These are phyloP conservation scores for Arachnopeziza araneosa DNA, from an alignment of 2,329 filamentous ascomycete species.

Conservation along the genomic window DNA sequence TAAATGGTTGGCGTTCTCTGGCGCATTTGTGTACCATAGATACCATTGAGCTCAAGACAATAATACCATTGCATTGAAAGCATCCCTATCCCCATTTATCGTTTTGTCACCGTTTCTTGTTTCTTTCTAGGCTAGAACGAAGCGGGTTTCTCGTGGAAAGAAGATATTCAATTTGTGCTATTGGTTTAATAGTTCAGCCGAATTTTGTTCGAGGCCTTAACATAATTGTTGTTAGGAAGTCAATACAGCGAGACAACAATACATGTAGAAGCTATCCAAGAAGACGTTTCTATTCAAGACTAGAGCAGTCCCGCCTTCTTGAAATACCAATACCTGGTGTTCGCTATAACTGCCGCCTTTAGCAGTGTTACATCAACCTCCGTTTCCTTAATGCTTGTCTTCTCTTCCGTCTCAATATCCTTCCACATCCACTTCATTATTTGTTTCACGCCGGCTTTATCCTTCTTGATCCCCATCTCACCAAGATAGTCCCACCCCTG, in stretches of 20 bases:
- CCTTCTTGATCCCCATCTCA: slow-evolving; percentile 12
- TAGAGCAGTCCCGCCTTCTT: slow-evolving; percentile 1
- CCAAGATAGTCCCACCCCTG: slow-evolving; percentile 17
- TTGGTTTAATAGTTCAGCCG: too few relatives aligned
- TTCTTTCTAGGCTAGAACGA: too few relatives aligned
- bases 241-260: too few relatives aligned
- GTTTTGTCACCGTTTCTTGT: too few relatives aligned
- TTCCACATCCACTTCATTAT: slow-evolving; percentile 15
- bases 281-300: too few relatives aligned
- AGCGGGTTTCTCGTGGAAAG: too few relatives aligned
- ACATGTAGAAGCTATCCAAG: too few relatives aligned
- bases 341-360: background rate
- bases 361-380: slow-evolving; percentile 1
- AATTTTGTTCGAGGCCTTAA: too few relatives aligned
- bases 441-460: slow-evolving; percentile 1
- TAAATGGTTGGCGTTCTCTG: background rate
- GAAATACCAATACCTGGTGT: slow-evolving; percentile 9
- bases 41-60: background rate
- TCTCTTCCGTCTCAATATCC: slow-evolving; percentile 15
- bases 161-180: too few relatives aligned
- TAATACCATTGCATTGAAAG: too few relatives aligned
- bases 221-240: too few relatives aligned
- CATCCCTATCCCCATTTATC: too few relatives aligned
- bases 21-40: background rate
- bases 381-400: slow-evolving; percentile 4